phyloP scores from a whole-genome alignment of 306 rosid species.

The Dryas drummondii region DNA sequence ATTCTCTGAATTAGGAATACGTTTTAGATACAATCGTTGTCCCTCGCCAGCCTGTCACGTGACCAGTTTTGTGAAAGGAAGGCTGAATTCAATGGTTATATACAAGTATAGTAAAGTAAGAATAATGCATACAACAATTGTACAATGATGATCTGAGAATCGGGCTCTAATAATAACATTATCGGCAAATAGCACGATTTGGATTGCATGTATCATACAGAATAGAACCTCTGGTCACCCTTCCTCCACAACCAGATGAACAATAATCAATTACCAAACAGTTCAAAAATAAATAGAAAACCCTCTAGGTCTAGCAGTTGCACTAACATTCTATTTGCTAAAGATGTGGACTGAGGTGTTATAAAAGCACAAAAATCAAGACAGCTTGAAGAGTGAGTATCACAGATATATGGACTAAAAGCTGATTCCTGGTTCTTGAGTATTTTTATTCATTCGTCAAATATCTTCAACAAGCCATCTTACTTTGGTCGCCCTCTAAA shows the following conservation, averaged over 20 bases:
- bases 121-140: not conserved
- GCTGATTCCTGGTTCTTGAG: not conserved
- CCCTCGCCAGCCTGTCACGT: not conserved
- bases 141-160: not conserved
- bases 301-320: not conserved
- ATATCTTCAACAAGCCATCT: not conserved
- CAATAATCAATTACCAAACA: not conserved
- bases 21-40: too few relatives aligned
- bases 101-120: not conserved
- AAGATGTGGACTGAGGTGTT: not conserved
- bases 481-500: constrained; percentile 15
- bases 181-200: not conserved
- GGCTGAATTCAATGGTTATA: not conserved
- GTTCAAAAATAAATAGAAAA: not conserved
- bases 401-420: not conserved
- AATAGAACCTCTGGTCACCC: not conserved
- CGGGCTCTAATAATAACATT: not conserved
- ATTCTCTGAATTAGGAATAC: too few relatives aligned
- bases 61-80: not conserved
- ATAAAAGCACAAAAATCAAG: not conserved
- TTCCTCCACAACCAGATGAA: not conserved
- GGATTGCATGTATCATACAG: not conserved
- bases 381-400: not conserved
- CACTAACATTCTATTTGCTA: not conserved
- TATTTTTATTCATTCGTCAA: not conserved